Percentiles rank a stretch among this genome's conserved stretches.
phyloP scores from a whole-genome alignment of 331 rosid genomes.

The Telfairia occidentalis region DNA sequence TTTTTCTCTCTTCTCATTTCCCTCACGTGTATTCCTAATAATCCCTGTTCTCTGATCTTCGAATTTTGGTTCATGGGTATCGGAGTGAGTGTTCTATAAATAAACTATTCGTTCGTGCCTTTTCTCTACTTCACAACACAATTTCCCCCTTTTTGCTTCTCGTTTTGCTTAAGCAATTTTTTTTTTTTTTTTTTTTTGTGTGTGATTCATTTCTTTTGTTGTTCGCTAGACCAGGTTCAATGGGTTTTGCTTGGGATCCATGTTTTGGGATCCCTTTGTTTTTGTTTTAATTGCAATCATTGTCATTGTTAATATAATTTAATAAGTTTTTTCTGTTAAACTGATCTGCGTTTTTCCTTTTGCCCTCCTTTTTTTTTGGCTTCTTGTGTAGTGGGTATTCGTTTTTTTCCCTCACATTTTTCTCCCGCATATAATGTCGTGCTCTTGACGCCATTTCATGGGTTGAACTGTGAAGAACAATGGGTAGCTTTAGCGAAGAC shows the following conservation, averaged over 20 bases:
- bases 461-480: constrained; percentile 57
- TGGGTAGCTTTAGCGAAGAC: constrained; percentile 73
- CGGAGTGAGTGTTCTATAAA: constrained; percentile 13
- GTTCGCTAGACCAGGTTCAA: constrained; percentile 45
- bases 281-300: constrained; percentile 34
- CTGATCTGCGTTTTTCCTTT: constrained; percentile 45
- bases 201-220: constrained; percentile 19
- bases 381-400: constrained; percentile 37
- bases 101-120: constrained; percentile 14
- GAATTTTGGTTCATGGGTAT: constrained; percentile 19
- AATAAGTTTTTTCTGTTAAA: constrained; percentile 22
- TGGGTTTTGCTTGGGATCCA: constrained; percentile 83
- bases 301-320: constrained; percentile 24
- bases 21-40: constrained; percentile 9
- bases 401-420: constrained; percentile 27
- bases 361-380: constrained; percentile 25
- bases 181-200: no score
- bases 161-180: constrained; percentile 16
- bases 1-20: constrained; percentile 9
- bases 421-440: constrained; percentile 43
- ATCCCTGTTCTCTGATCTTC: constrained; percentile 23
- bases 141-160: neutral
- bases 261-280: constrained; percentile 67
- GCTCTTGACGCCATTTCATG: constrained; percentile 63
- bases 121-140: constrained; percentile 16